A percentile compares a stretch with the other conserved stretches of the same genome.
These are phyloP conservation scores for Lactarius indigo DNA, from an alignment of 768 basidiomycete species.

Conservation along the genomic window DNA sequence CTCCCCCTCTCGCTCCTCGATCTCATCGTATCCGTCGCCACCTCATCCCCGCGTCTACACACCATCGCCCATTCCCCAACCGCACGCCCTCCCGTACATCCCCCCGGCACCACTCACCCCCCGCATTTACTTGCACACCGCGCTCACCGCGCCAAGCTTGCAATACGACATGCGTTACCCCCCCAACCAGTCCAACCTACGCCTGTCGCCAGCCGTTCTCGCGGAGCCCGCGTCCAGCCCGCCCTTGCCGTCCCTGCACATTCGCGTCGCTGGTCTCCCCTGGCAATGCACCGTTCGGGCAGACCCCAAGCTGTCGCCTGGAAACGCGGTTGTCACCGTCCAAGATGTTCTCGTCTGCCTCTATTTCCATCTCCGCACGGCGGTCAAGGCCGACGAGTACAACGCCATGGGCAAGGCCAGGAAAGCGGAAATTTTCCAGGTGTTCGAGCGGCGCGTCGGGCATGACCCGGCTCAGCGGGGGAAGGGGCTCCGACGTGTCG, in stretches of 20 bases:
- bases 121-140: not conserved
- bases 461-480: constrained; percentile 6
- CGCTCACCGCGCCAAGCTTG: constrained; percentile 2
- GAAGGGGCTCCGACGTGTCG: constrained; percentile 19
- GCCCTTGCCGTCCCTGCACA: not conserved
- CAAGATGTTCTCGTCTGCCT: constrained; percentile 7
- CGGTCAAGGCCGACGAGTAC: constrained; percentile 9
- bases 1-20: not conserved
- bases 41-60: constrained; percentile 9
- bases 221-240: constrained; percentile 7
- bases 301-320: constrained; percentile 1
- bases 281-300: constrained; percentile 6
- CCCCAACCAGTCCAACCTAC: not conserved
- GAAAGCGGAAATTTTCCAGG: constrained; percentile 6
- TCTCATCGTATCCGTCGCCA: constrained; percentile 2
- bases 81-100: not conserved
- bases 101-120: constrained; percentile 6
- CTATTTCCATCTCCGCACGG: constrained; percentile 14
- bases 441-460: constrained; percentile 16
- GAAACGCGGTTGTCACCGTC: constrained; percentile 10
- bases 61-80: not conserved
- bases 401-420: constrained; percentile 7
- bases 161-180: constrained; percentile 5
- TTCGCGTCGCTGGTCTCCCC: constrained; percentile 14
- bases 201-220: constrained; percentile 1